A percentile compares a stretch with the other conserved stretches of the same genome.
Conservation (phyloP, 2,329 filamentous ascomycete species). For the Fusarium sulawesiense region DNA sequence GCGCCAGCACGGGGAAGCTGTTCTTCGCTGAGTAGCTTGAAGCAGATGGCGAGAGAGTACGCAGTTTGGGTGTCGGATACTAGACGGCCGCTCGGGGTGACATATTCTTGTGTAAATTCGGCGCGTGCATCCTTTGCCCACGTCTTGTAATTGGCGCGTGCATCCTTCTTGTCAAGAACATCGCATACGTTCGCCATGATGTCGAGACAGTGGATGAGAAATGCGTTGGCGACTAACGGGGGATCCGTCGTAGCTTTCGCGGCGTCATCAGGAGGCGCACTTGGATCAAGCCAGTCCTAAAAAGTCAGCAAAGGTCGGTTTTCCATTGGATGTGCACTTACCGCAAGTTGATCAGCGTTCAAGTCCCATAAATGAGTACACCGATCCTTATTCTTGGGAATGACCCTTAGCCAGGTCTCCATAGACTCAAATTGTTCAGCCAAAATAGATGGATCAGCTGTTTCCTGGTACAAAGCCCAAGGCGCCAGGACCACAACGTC, state of each 20-base stretch:
- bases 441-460: conserved; percentile 53
- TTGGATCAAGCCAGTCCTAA: conserved; percentile 63
- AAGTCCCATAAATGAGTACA: conserved; percentile 54
- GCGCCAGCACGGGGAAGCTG: conserved; percentile 24
- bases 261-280: conserved; percentile 55
- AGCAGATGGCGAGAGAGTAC: conserved; percentile 40
- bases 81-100: conserved; percentile 38
- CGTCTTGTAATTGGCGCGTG: conserved; percentile 5
- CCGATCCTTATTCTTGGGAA: conserved; percentile 50
- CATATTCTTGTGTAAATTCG: conserved; percentile 37
- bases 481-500: conserved; percentile 57
- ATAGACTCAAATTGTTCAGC: conserved; percentile 55
- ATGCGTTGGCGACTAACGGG: conserved; percentile 59
- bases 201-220: conserved; percentile 57
- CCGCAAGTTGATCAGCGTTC: conserved; percentile 32
- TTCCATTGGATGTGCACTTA: neutral
- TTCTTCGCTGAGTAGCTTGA: conserved; percentile 22
- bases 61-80: conserved; percentile 42
- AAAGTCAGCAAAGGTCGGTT: neutral
- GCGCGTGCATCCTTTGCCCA: conserved; percentile 29
- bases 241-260: conserved; percentile 54
- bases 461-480: conserved; percentile 55
- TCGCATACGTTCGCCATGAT: conserved; percentile 52
- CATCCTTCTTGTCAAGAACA: conserved; percentile 46
- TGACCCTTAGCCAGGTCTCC: conserved; percentile 53